Evolutionary conservation across 202 grass and related monocot species (phyloP), one percentile per base, ranked within the genome.

Genomic region (Zoysia matrella): DNA sequence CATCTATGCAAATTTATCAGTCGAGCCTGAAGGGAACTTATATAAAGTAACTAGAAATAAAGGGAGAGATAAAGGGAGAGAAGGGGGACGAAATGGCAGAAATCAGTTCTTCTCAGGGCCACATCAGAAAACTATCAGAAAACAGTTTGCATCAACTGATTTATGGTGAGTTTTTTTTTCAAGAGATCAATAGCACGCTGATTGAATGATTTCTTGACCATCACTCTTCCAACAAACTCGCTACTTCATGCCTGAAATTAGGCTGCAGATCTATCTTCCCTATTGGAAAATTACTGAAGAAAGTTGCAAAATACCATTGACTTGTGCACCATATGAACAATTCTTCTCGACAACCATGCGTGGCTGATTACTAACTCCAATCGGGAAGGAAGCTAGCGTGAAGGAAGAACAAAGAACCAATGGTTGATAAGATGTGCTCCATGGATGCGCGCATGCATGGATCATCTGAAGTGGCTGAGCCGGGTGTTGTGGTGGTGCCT

Each of bases 381-480:
- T 53, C 43, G 49, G 6, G 5, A 1, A 30, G 22, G 22, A 60
- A 18, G 42, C 40, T 6, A 55, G 13, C 4, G 15, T 15, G 53
- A 69, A 15, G 22, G 30, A 18, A 46, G 60, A 65, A 8, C 1
- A 60, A 74, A 58, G 57, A 86, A 69, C 47, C 30, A 36, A 3
- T 79, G 48, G 48, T 47, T 54, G 3, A 55, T 49, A 65, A 84
- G 47, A 46, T 76, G 54, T 56, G 78, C 72, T 65, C 22, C 46
- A 46, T 79, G 51, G 22, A 60, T 73, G 13, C 53, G 0, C 53
- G 42, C 36, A 47, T 41, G 3, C 7, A 16, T 56, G 72, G 14
- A 71, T 89, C 87, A 92, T 69, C 67, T 80, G 80, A 92, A 90
- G 85, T 95, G 75, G 12, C 84, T 71, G 69, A 79, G 82, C 46